A percentile compares a stretch with the other conserved stretches of the same genome.
phyloP scores from a whole-genome alignment of 1,139 yeast genomes.

The Saccharomyces uvarum region DNA sequence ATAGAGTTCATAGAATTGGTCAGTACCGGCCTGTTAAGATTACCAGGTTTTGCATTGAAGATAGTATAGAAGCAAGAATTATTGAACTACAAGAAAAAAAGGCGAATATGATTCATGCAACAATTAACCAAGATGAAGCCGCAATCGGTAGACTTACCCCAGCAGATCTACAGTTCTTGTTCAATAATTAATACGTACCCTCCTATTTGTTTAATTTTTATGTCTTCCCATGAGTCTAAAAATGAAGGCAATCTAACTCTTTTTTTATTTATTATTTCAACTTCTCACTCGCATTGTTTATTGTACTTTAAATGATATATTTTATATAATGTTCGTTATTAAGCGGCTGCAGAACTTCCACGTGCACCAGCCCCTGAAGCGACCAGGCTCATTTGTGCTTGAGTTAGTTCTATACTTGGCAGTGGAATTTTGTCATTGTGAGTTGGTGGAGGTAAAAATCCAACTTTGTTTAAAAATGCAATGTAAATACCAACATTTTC shows the following conservation, averaged over 20 bases:
- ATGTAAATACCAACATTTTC: slow-evolving; percentile 68
- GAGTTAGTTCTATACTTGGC: slow-evolving; percentile 51
- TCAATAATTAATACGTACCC: slow-evolving; percentile 46
- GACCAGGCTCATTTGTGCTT: slow-evolving; percentile 57
- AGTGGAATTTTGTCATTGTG: slow-evolving; percentile 38
- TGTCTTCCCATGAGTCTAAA: not conserved
- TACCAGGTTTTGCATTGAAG: slow-evolving; percentile 87
- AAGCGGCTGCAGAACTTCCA: slow-evolving; percentile 35
- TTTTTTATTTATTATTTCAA: not conserved
- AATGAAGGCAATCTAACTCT: not conserved
- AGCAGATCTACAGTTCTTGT: slow-evolving; percentile 87
- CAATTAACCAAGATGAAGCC: slow-evolving; percentile 83
- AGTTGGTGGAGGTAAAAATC: slow-evolving; percentile 63
- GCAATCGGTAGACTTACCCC: slow-evolving; percentile 85
- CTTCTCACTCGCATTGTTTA: slow-evolving; percentile 64
- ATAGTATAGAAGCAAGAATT: slow-evolving; percentile 91
- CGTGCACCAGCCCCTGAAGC: slow-evolving; percentile 88
- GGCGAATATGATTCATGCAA: slow-evolving; percentile 96
- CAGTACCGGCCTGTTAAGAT: slow-evolving; percentile 93
- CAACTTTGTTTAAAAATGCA: slow-evolving; percentile 69
- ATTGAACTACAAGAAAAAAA: slow-evolving; percentile 93
- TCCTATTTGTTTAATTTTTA: not conserved
- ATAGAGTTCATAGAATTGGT: slow-evolving; percentile 94
- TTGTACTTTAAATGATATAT: slow-evolving; percentile 34
- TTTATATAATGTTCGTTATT: not conserved